Evolutionary conservation across 768 basidiomycete species (phyloP), one percentile per base, ranked within the genome.

Genomic region (Clitopilus hobsonii): DNA sequence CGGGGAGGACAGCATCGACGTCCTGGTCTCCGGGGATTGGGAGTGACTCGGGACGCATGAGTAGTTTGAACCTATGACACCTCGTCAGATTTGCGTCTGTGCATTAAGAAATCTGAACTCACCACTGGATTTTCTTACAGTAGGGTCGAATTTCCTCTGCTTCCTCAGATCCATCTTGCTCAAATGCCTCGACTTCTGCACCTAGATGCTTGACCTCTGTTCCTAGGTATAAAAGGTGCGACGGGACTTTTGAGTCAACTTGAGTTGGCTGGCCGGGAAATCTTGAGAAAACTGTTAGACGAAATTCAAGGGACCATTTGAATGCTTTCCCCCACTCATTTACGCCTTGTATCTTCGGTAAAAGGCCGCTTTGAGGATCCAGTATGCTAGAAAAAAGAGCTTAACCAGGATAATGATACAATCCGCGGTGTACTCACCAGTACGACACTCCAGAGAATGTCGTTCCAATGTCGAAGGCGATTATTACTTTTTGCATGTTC

Each of bases 381-480:
- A n/a, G n/a, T n/a, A n/a, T n/a, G n/a, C n/a, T n/a, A n/a, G n/a
- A n/a, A n/a, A n/a, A n/a, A n/a, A n/a, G n/a, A n/a, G n/a, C n/a
- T n/a, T n/a, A n/a, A n/a, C n/a, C n/a, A n/a, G n/a, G n/a, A n/a
- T n/a, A n/a, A n/a, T n/a, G n/a, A n/a, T n/a, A n/a, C n/a, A n/a
- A n/a, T n/a, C n/a, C n/a, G n/a, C n/a, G n/a, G n/a, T n/a, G n/a
- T n/a, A n/a, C 45, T 48, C 20, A 13, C 6, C 20, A 10, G 20
- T 48, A 80, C 1, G 74, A 74, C n/a, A 80, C 69, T 4, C 77
- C 76, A 49, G 76, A 77, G 29, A 65, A 79, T 1, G 76, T 80
- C 3, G 77, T 80, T 10, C 79, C 79, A 5, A 80, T 62, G 54
- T 80, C 79, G 27, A 80, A 74, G 1, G 75, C 74, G 23, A 80